These are phyloP conservation scores for Fusarium armeniacum DNA, from an alignment of 2,329 filamentous ascomycete species.

Conservation along the genomic window DNA sequence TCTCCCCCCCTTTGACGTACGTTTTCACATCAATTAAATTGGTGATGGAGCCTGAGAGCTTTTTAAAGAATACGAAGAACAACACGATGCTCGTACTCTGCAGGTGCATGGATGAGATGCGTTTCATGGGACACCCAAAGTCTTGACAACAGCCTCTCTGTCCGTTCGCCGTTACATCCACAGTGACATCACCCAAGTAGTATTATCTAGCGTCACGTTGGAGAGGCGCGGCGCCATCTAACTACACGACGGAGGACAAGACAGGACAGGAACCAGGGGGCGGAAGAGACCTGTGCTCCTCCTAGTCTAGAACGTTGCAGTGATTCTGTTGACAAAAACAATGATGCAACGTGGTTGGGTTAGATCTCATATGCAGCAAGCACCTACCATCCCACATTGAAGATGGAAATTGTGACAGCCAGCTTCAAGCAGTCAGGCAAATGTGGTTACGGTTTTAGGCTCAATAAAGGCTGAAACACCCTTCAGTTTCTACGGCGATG, in stretches of 20 bases:
- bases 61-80: slow-evolving; percentile 40
- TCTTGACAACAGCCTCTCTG: slow-evolving; percentile 4
- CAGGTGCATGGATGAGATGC: not conserved
- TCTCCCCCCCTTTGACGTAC: slow-evolving; percentile 13
- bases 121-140: not conserved
- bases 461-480: slow-evolving; percentile 40
- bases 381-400: slow-evolving; percentile 10
- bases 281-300: slow-evolving; percentile 10
- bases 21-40: slow-evolving; percentile 11
- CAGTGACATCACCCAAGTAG: slow-evolving; percentile 43
- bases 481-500: slow-evolving; percentile 30
- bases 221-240: slow-evolving; percentile 30
- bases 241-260: slow-evolving; percentile 13
- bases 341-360: slow-evolving; percentile 23
- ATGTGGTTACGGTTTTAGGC: not conserved
- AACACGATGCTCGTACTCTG: slow-evolving; percentile 12
- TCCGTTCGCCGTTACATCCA: slow-evolving; percentile 35
- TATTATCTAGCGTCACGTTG: slow-evolving; percentile 28
- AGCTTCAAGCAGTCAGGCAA: slow-evolving; percentile 2
- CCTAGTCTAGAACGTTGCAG: not conserved
- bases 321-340: slow-evolving; percentile 33
- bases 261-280: slow-evolving; percentile 21
- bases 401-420: slow-evolving; percentile 27
- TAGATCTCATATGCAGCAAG: slow-evolving; percentile 11
- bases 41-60: slow-evolving; percentile 12